These are phyloP conservation scores for Lactifluus subvellereus DNA, from an alignment of 768 basidiomycete species.

Conservation along the genomic window DNA sequence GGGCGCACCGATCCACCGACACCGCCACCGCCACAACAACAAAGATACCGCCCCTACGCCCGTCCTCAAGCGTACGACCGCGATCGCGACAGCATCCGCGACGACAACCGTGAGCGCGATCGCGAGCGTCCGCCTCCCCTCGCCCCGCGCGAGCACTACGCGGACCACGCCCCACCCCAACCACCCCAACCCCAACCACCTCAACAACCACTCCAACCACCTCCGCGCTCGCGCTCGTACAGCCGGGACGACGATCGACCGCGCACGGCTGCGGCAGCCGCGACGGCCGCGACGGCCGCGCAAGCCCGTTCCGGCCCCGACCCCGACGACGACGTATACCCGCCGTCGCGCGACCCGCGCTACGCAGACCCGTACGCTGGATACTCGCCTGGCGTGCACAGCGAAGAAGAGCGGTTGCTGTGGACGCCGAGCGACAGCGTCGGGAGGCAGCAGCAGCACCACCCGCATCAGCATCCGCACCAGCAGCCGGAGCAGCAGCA, in stretches of 20 bases:
- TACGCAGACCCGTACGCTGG: not conserved
- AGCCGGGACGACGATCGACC: not conserved
- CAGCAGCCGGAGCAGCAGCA: too few relatives aligned
- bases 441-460: too few relatives aligned
- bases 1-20: not conserved
- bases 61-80: not conserved
- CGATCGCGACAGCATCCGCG: not conserved
- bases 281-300: not conserved
- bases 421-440: constrained; percentile 1
- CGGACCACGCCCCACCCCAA: not conserved
- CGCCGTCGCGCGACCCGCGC: too few relatives aligned
- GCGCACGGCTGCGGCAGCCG: not conserved
- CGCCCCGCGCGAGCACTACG: not conserved
- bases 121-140: not conserved
- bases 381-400: not conserved
- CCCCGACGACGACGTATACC: too few relatives aligned
- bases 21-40: not conserved
- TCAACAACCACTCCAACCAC: too few relatives aligned
- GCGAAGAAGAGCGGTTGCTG: constrained; percentile 2
- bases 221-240: too few relatives aligned
- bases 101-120: not conserved
- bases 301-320: too few relatives aligned
- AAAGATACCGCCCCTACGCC: not conserved
- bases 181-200: not conserved
- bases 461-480: not conserved